These are phyloP conservation scores for Tolypocladium endophyticum DNA, from an alignment of 2,329 filamentous ascomycete species.

Conservation along the genomic window DNA sequence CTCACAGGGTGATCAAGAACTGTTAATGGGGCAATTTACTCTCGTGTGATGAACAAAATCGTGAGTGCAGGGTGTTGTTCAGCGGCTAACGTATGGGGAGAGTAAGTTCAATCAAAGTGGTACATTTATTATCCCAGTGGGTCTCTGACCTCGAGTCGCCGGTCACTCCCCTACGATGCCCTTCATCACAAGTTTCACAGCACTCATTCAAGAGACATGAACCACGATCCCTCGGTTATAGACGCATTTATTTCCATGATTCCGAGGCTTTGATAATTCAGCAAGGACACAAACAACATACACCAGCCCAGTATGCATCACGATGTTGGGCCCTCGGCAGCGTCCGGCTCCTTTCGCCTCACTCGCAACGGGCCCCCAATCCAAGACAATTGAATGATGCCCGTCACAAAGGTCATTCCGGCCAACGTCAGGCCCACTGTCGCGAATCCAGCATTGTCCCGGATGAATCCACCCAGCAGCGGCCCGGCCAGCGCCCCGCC, in stretches of 20 bases:
- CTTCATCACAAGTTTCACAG: neutral
- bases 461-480: conserved; percentile 22
- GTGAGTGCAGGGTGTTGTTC: neutral
- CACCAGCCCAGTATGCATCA: neutral
- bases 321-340: neutral
- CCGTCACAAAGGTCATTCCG: conserved; percentile 16
- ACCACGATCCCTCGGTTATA: neutral
- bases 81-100: neutral
- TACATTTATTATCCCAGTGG: neutral
- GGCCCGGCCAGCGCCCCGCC: conserved; percentile 20
- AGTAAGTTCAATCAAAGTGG: neutral
- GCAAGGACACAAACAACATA: neutral
- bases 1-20: neutral
- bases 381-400: conserved; percentile 15
- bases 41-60: neutral
- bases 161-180: neutral
- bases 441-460: conserved; percentile 20
- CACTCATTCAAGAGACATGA: neutral
- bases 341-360: neutral
- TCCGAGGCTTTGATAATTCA: neutral
- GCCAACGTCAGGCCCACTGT: conserved; percentile 21
- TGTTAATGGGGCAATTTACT: neutral
- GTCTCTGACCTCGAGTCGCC: neutral
- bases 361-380: conserved; percentile 14
- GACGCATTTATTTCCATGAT: neutral